phyloP scores from a whole-genome alignment of 768 basidiomycete genomes.

The Punctularia strigosozonata region DNA sequence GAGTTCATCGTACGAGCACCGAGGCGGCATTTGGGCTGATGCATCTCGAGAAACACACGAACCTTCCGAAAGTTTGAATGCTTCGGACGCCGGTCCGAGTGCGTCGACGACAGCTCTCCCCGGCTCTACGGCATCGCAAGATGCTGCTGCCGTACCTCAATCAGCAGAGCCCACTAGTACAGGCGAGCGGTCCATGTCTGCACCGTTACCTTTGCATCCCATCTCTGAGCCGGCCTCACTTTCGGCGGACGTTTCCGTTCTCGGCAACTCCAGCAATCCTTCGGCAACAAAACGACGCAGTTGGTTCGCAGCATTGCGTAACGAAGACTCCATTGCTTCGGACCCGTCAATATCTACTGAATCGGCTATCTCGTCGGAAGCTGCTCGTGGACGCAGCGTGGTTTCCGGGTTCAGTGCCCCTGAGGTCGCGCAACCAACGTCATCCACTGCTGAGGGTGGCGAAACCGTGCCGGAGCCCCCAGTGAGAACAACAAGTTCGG shows the following conservation, averaged over 20 bases:
- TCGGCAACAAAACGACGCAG: conserved; percentile 31
- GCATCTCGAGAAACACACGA: conserved; percentile 47
- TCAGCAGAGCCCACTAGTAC: no score
- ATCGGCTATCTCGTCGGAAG: conserved; percentile 4
- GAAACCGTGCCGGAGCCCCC: no score
- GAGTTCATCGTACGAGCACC: conserved; percentile 43
- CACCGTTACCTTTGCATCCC: no score
- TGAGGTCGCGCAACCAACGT: no score
- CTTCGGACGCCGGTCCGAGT: conserved; percentile 2
- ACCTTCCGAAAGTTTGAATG: conserved; percentile 8
- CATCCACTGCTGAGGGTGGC: no score
- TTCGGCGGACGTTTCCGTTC: conserved; percentile 12
- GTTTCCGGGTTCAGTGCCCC: no score
- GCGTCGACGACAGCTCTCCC: conserved; percentile 4
- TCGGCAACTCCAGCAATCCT: conserved; percentile 11
- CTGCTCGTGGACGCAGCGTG: conserved; percentile 8
- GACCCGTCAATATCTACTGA: background rate
- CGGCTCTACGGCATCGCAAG: conserved; percentile 10
- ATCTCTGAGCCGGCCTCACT: no score
- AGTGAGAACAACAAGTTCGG: no score
- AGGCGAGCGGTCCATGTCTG: no score
- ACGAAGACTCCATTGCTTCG: conserved; percentile 20
- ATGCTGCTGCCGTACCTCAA: no score
- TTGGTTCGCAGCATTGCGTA: conserved; percentile 42
- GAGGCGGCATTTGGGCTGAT: conserved; percentile 88